Evolutionary conservation across 805 yeast genomes (phyloP), one percentile per base, ranked within the genome.

Genomic region (Candida argentea): DNA sequence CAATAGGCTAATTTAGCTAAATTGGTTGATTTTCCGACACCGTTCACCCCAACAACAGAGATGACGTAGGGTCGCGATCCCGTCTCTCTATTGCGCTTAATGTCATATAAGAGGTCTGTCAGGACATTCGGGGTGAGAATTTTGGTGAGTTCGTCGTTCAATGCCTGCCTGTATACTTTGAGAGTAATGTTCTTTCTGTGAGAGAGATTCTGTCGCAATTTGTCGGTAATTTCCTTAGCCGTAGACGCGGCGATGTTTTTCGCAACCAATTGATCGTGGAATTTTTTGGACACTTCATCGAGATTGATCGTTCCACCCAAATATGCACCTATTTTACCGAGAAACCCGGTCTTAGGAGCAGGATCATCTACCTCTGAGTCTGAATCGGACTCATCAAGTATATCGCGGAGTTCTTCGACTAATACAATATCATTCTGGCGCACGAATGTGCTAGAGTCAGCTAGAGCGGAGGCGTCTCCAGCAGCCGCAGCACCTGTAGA

Each of bases 21-120:
- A 46, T 89, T 91, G 2, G 98, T 89, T 0, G 97, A 89, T 53
- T 89, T 89, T 9, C 98, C 98, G 22, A 89, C 98, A 25, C 98
- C 98, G 52, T 89, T 89, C 13, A 89, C 98, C 23, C 98, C 98
- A 15, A 89, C 97, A 14, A 89, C 89, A 1, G 96, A 86, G 32
- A 89, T 84, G n/a, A 89, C 95, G 40, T 84, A 89, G 2, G 98
- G 96, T 6, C 71, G 50, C 4, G 51, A 48, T 6, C 52, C 49
- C 12, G 38, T 39, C 3, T 44, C 47, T 8, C 47, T 39, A 14
- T 59, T 57, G 17, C 57, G 46, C 42, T 79, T 77, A 30, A 91
- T 82, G 43, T 85, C 94, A 39, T 83, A 81, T 20, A 89, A 64
- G 34, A 89, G 56, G 48, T 91, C 94, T 1, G 87, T 75, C 1